Evolutionary conservation across 2,329 filamentous ascomycete species (phyloP), one percentile per base, ranked within the genome.

Genomic region (Botrytis porri): DNA sequence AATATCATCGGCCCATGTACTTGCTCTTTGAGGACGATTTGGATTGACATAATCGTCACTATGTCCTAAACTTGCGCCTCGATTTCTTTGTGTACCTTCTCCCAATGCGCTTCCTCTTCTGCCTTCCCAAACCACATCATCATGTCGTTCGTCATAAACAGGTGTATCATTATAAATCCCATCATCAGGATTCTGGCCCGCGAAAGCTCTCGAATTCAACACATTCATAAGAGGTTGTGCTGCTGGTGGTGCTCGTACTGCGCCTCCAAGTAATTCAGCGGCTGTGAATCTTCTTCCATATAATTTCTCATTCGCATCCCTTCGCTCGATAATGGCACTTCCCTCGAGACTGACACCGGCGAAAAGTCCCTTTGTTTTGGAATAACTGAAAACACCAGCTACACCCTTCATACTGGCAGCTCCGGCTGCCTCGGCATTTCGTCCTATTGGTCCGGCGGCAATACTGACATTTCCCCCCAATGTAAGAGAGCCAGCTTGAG

Each of bases 361-460:
- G 79, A 99, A 99, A 45, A 99, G 85, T 32, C 96, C 96, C 85
- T 98, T 98, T 20, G 96, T 99, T 84, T 98, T 98, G 82, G 92
- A 96, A 86, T 99, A 99, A 79, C 93, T 93, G 85, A 99, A 99
- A 67, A 99, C 91, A 70, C 93, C 96, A 0, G 95, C 93, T 14
- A 98, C 92, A 75, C 94, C 91, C 85, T 90, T 95, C 76, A 97
- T 86, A 77, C 93, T 97, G 12, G 96, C 96, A 22, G 95, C 95
- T 76, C 96, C 96, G 51, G 96, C 95, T 20, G 96, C 96, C 83
- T 99, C 96, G 63, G 95, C 96, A 83, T 98, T 98, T 79, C 96
- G 89, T 71, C 96, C 96, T 39, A 99, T 89, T 0, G 96, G 96
- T 1, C 96, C 96, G 10, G 96, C 96, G 29, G 96, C 96, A 78